Conservation (phyloP, 1,284 basidiomycete species). For the Cryptococcus amylolentus region DNA sequence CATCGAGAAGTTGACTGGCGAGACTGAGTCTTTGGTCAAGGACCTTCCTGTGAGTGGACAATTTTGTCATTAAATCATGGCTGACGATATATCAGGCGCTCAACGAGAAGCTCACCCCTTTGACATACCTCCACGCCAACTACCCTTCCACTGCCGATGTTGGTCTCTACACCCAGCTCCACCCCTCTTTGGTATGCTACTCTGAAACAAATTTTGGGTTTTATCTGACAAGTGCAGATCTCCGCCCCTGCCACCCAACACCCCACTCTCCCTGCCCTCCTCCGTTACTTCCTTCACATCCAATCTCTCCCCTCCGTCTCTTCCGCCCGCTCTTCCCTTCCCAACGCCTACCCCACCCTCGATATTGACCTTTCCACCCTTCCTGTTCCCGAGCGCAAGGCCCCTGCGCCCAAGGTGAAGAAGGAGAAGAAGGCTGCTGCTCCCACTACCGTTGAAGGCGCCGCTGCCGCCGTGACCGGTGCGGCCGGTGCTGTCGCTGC, state of each 20-base stretch:
- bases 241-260: constrained; percentile 57
- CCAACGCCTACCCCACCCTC: constrained; percentile 58
- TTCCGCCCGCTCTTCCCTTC: constrained; percentile 42
- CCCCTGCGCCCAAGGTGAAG: constrained; percentile 68
- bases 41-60: constrained; percentile 39
- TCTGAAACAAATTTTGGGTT: constrained; percentile 3
- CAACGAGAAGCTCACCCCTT: constrained; percentile 66
- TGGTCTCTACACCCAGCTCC: constrained; percentile 74
- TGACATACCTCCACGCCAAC: constrained; percentile 74
- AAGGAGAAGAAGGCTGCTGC: constrained; percentile 55
- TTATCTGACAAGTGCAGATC: constrained; percentile 10
- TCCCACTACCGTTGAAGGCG: constrained; percentile 28
- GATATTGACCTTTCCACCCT: constrained; percentile 70
- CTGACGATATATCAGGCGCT: constrained; percentile 56
- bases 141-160: constrained; percentile 82
- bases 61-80: neutral
- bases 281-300: constrained; percentile 90
- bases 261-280: constrained; percentile 71
- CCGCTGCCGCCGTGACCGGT: constrained; percentile 16
- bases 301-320: constrained; percentile 63
- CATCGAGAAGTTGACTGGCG: constrained; percentile 32
- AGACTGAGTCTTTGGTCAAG: constrained; percentile 35
- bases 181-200: constrained; percentile 67
- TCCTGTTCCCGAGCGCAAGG: constrained; percentile 69
- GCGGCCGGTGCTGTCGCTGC: constrained; percentile 27